These are phyloP conservation scores for Przewalskia tangutica DNA, from an alignment of 257 asterid species.

Conservation along the genomic window DNA sequence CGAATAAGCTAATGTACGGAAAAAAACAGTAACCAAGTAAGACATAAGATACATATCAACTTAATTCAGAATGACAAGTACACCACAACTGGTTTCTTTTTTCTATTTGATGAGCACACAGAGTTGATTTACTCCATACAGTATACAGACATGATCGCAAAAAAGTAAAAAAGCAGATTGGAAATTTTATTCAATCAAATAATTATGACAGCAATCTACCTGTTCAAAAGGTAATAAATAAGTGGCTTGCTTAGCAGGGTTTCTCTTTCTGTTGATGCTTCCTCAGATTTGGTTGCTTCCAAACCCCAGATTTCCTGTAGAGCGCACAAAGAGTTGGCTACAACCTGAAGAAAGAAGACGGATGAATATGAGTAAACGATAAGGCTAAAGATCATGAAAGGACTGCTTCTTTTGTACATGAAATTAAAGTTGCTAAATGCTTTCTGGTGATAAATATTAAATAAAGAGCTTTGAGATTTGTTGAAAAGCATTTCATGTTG, in stretches of 20 bases:
- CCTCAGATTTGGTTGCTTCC: constrained; percentile 88
- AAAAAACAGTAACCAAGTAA: not conserved
- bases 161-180: not conserved
- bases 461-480: not conserved
- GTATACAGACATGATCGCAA: not conserved
- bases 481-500: not conserved
- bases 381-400: not conserved
- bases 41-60: not conserved
- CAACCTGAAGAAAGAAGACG: constrained; percentile 46
- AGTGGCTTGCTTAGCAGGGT: constrained; percentile 70
- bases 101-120: not conserved
- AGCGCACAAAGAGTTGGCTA: constrained; percentile 78
- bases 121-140: not conserved
- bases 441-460: not conserved
- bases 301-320: constrained; percentile 94
- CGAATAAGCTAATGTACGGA: not conserved
- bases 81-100: not conserved
- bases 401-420: not conserved
- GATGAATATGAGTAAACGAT: constrained; percentile 1
- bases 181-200: not conserved
- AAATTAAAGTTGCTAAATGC: not conserved
- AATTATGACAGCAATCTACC: constrained; percentile 29
- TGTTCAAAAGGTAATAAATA: constrained; percentile 76
- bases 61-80: not conserved
- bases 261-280: constrained; percentile 83